Base-by-base conservation (phyloP, 2,329 filamentous ascomycete species). In the Diplocarpon mali region DNA sequence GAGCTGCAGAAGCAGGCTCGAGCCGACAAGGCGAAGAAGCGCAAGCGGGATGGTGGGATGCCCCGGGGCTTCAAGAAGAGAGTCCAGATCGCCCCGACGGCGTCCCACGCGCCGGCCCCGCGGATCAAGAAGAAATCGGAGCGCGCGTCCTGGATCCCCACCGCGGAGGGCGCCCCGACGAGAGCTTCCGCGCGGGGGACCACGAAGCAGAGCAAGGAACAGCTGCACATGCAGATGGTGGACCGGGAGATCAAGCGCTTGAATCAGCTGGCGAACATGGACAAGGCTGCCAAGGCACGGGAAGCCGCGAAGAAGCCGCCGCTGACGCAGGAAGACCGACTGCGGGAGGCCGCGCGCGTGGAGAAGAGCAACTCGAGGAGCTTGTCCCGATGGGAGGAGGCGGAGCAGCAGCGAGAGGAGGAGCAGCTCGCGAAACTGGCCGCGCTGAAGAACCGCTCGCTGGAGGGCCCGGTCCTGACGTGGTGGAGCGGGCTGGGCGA, bases 401-500 rank as follows among this genome's bases (percentile, higher is more conserved):
- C 87, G 6, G 92, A 98, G 66, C 88, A 87, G 65, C 80, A 83
- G 61, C 79, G 90, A 47, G 84, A 89, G 53, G 86, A 90, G 57
- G 85, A 94, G 59, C 76, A 90, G 49, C 76, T 79, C 52, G 83
- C 80, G 34, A 90, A 84, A 65, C 70, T 96, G 38, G 88, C 90
- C 32, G 92, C 90, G 12, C 69, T 96, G 55, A 85, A 94, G 57
- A 86, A 88, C 61, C 78, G 89, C 39, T 86, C 84, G 40, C 73
- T 96, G 8, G 81, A 90, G 43, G 92, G 92, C 0, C 87, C 92
- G 0, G 86, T 95, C 10, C 80, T 95, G 35, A 86, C 85, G 2
- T 90, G 85, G 63, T 95, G 89, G 83, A 96, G 89, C 63, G 92
- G 90, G n/a, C 76, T 86, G 51, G 85, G 85, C 29, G 78, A 85